Percentiles rank a stretch among this genome's conserved stretches.
phyloP scores from a whole-genome alignment of 2,329 filamentous ascomycete genomes.

The Rugonectria rugulosa region DNA sequence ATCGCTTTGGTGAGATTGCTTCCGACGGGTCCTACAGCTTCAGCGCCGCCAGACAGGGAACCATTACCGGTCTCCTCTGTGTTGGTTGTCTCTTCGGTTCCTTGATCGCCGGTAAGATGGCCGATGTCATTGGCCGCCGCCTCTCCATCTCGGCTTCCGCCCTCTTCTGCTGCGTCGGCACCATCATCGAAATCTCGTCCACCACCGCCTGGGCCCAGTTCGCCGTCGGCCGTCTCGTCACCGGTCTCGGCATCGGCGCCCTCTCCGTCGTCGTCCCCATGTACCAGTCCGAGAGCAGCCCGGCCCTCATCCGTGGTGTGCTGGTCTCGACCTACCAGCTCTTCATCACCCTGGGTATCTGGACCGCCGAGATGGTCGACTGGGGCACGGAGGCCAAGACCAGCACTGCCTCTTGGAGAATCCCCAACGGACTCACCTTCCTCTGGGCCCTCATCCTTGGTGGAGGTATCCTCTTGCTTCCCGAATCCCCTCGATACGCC shows the following conservation, averaged over 20 bases:
- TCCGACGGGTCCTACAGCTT: conserved; percentile 55
- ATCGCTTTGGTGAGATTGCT: conserved; percentile 59
- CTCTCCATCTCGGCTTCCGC: conserved; percentile 68
- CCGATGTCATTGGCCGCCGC: conserved; percentile 68
- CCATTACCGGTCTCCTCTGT: conserved; percentile 67
- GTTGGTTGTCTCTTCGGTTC: conserved; percentile 67
- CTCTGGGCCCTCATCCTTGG: conserved; percentile 62
- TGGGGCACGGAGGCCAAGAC: conserved; percentile 61
- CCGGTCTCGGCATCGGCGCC: conserved; percentile 70
- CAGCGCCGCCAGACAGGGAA: conserved; percentile 66
- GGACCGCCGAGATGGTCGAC: conserved; percentile 65
- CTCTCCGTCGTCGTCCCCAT: conserved; percentile 71
- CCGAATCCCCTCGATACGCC: conserved; percentile 62
- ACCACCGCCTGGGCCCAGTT: conserved; percentile 67
- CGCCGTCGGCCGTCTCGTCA: conserved; percentile 70
- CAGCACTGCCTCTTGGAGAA: conserved; percentile 65
- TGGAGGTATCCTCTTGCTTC: conserved; percentile 58
- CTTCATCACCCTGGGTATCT: conserved; percentile 74
- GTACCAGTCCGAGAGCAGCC: conserved; percentile 73
- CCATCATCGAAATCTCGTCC: conserved; percentile 69
- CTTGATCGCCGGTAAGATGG: conserved; percentile 64
- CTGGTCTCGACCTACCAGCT: conserved; percentile 73
- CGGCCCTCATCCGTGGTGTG: conserved; percentile 68
- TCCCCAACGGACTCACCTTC: conserved; percentile 66
- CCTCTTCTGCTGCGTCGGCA: conserved; percentile 70